A percentile compares a stretch with the other conserved stretches of the same genome.
phyloP scores from a whole-genome alignment of 345 rosid genomes.

The Euphorbia pulcherrima region DNA sequence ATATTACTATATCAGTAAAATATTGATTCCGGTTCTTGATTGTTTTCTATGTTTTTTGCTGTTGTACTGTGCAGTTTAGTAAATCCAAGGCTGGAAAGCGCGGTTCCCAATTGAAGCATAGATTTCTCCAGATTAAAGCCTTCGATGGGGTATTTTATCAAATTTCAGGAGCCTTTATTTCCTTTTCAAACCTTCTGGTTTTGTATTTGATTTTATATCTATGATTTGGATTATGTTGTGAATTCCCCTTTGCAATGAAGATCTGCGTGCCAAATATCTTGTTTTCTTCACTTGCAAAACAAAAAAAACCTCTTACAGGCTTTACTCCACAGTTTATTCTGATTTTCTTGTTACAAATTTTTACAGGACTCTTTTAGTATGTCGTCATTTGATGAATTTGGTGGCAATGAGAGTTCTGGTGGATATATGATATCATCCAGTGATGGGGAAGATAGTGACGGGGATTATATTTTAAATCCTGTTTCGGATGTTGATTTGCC shows the following conservation, averaged over 20 bases:
- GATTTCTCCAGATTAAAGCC: conserved; percentile 35
- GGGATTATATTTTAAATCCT: conserved; percentile 52
- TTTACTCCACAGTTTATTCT: neutral
- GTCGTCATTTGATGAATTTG: conserved; percentile 46
- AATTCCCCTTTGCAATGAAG: neutral
- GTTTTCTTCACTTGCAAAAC: neutral
- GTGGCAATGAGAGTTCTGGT: conserved; percentile 30
- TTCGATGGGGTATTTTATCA: conserved; percentile 42
- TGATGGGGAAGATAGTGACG: conserved; percentile 81
- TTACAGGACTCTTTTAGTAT: conserved; percentile 38
- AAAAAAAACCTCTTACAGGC: neutral
- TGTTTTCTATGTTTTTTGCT: neutral
- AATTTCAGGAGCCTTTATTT: neutral
- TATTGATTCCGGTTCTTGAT: no score
- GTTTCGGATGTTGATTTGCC: conserved; percentile 52
- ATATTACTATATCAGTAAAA: no score
- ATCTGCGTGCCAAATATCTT: neutral
- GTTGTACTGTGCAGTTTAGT: conserved; percentile 23
- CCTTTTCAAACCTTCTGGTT: no score
- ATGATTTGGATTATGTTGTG: neutral
- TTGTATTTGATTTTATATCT: neutral
- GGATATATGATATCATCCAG: conserved; percentile 57
- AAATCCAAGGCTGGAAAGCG: conserved; percentile 25
- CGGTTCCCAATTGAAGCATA: conserved; percentile 18
- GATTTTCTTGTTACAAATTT: neutral